Base-by-base conservation (phyloP, 2,329 filamentous ascomycete species). In the Septoria petroselini region DNA sequence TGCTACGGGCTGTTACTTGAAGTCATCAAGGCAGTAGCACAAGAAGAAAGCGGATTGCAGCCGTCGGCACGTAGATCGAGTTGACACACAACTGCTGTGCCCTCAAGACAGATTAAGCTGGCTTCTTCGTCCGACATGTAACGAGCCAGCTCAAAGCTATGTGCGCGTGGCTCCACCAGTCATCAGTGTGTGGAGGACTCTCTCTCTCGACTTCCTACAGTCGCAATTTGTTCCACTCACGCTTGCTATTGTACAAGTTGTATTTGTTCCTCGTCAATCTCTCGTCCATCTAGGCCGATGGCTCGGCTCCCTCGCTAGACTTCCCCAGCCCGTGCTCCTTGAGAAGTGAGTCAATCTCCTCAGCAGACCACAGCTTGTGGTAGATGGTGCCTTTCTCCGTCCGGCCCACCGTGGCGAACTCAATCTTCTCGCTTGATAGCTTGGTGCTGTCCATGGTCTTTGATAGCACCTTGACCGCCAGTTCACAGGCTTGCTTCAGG, bases 401-500 rank as follows among this genome's bases (percentile, higher is more conserved):
- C 76, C 91, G 89, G 63, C 93, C 94, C 54, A 98, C 91, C 25
- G 94, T 98, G 61, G 93, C 94, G 68, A 98, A 98, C 69, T 98
- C 93, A 68, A 98, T 95, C 82, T 98, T 98, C 80, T 98, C 93
- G 68, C 90, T 95, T 77, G 90, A 96, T 68, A 98, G 75, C 79
- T 96, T 98, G 47, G 91, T 97, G 48, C 91, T 95, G 71, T 98
- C 93, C 94, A 98, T 98, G 4, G 93, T 98, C 84, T 98, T 98
- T 81, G 93, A 97, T 60, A 98, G 75, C 57, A 98, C 93, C 81
- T 98, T 98, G 70, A 98, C 93, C 8, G 93, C 93, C 79, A 96
- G 86, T 47, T 86, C 90, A 70, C 93, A 98, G 3, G 94, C 93
- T 76, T 98, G 93, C 76, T 95, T 88, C 67, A 98, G 73, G 60